Base-by-base conservation (phyloP, 169 alveolate species). In the Plasmodium yoelii region DNA sequence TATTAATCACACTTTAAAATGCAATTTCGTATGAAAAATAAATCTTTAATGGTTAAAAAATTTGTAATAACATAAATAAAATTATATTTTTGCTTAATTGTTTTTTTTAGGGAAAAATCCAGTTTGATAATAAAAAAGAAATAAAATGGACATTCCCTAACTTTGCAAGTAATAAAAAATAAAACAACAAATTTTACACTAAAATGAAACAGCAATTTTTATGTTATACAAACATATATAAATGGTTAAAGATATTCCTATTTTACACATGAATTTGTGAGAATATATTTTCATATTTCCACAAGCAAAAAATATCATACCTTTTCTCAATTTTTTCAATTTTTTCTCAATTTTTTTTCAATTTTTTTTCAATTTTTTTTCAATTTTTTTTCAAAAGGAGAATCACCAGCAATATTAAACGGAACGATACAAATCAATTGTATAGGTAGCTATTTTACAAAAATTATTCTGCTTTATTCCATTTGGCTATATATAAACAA, bases 61-160 rank as follows among this genome's bases (percentile, higher is more conserved):
- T 34, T 34, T 34, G 15, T 15, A 15, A 12, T 22, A 18, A 44
- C 8, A 70, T 7, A 70, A 28, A 71, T 26, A 12, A 39, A n/a
- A 13, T 51, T 12, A 51, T 49, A 51, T 5, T 10, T 34, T 19
- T 4, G 53, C 6, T 5, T 12, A 70, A 18, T 22, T 59, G 39
- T 47, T 63, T 42, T 42, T 19, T 39, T 28, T 60, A 75, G 88
- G 88, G 88, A 7, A 75, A 75, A 51, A 34, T 75, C 39, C 51
- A 61, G 13, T 15, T 46, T 56, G 88, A 75, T 12, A 65, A 53
- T 53, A 56, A 55, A 55, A 49, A 75, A 19, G 88, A 60, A 63
- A 18, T 75, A 61, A 75, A 56, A 65, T 75, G 88, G 73, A 75
- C 42, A 26, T 51, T 75, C 6, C 39, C 19, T 64, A 63, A 75